Evolutionary conservation across 306 rosid species (phyloP).

Genomic region (Prunus armeniaca): DNA sequence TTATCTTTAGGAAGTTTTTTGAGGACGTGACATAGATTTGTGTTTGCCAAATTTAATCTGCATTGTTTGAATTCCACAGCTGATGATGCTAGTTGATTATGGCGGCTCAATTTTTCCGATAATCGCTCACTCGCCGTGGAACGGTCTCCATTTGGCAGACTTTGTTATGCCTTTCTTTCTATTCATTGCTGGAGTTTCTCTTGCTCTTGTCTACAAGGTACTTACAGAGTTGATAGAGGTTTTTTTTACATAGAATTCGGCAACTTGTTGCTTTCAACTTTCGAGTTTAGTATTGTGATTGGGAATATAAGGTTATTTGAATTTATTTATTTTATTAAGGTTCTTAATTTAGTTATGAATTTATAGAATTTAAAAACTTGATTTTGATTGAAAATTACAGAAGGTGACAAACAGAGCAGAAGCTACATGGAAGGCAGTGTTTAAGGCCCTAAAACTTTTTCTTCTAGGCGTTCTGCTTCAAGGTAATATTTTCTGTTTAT

Average conservation of each 20-base stretch:
- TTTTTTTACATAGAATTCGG: not conserved
- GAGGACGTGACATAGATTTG: no score
- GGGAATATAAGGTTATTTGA: not conserved
- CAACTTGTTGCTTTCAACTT: not conserved
- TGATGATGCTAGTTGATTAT: conserved; percentile 85
- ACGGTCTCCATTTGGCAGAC: conserved; percentile 82
- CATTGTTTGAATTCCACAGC: conserved; percentile 35
- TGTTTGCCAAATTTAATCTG: not conserved
- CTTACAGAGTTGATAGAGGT: not conserved
- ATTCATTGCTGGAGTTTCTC: conserved; percentile 76
- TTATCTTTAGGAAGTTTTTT: not conserved
- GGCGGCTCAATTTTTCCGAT: conserved; percentile 66
- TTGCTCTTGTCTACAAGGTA: conserved; percentile 77
- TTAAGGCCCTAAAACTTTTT: conserved; percentile 59
- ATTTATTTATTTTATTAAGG: not conserved
- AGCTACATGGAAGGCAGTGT: conserved; percentile 61
- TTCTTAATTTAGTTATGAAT: conserved; percentile 1
- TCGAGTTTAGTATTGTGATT: not conserved
- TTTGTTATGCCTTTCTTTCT: conserved; percentile 87
- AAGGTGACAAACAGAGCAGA: conserved; percentile 44
- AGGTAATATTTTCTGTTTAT: conserved; percentile 43
- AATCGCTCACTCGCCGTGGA: conserved; percentile 80
- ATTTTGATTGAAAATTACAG: conserved; percentile 31
- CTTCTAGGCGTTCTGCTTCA: conserved; percentile 74
- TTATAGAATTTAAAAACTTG: not conserved